These are phyloP conservation scores for Tulasnella sp. DNA, from an alignment of 768 basidiomycete genomes.

Conservation along the genomic window DNA sequence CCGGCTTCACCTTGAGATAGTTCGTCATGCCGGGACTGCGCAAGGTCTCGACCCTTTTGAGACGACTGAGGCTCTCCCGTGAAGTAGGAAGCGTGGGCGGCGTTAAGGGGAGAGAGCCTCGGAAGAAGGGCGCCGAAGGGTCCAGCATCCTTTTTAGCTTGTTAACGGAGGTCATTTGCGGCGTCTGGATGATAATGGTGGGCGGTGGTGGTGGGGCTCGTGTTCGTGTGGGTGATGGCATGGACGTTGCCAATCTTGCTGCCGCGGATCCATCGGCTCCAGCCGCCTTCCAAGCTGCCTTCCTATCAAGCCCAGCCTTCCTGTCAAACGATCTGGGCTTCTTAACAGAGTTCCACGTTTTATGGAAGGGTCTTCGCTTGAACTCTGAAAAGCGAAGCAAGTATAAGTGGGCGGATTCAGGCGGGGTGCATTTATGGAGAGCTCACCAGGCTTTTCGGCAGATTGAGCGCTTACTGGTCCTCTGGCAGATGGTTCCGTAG, in stretches of 20 bases:
- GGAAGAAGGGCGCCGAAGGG: neutral
- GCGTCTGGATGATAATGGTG: neutral
- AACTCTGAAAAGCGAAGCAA: neutral
- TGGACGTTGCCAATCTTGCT: neutral
- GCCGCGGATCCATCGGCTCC: neutral
- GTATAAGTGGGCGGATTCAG: neutral
- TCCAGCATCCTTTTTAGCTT: neutral
- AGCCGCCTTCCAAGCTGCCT: no score
- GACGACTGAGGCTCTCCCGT: neutral
- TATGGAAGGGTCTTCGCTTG: neutral
- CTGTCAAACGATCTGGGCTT: neutral
- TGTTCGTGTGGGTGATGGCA: neutral
- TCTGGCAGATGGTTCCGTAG: neutral
- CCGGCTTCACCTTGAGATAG: neutral
- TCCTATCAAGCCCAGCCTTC: neutral
- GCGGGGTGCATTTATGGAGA: neutral
- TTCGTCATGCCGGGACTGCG: neutral
- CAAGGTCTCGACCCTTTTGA: neutral
- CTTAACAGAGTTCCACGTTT: neutral
- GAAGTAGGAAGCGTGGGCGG: neutral
- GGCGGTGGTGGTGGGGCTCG: neutral
- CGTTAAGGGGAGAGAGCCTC: neutral
- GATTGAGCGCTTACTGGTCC: neutral
- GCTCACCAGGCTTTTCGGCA: neutral
- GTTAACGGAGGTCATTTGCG: neutral